Conservation (phyloP, 2,329 filamentous ascomycete genomes). For the Cryphonectria radicalis region DNA sequence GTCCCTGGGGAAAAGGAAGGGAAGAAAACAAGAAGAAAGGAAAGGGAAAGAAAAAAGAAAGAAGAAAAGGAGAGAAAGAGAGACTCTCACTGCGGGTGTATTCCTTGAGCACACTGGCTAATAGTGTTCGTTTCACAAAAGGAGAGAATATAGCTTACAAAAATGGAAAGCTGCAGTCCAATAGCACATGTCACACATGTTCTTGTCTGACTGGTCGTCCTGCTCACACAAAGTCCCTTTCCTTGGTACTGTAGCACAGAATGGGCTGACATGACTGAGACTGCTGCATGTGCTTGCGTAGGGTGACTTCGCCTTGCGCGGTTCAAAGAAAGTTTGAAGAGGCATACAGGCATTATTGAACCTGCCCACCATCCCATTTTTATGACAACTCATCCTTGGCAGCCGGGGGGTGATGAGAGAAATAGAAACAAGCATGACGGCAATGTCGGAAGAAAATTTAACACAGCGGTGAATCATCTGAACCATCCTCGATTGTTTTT, state of each 20-base stretch:
- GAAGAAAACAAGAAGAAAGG: not conserved
- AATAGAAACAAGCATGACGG: not conserved
- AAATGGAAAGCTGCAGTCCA: not conserved
- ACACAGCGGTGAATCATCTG: not conserved
- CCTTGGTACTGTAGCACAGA: not conserved
- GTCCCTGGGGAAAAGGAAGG: not conserved
- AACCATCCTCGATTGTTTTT: not conserved
- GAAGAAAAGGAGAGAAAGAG: no score
- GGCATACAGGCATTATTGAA: not conserved
- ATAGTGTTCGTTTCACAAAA: not conserved
- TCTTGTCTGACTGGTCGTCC: not conserved
- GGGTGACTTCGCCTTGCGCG: not conserved
- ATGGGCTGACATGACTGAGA: not conserved
- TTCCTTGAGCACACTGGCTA: not conserved
- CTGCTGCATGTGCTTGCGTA: not conserved
- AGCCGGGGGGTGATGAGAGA: not conserved
- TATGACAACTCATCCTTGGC: not conserved
- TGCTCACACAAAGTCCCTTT: not conserved
- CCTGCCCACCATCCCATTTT: not conserved
- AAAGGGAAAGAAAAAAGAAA: no score
- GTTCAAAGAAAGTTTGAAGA: slow-evolving; percentile 5
- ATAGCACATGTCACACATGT: not conserved
- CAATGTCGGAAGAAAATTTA: not conserved
- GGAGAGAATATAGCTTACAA: not conserved
- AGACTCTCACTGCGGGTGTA: not conserved